These are phyloP conservation scores for Verbascum thapsus DNA, from an alignment of 257 asterid species.

Conservation along the genomic window DNA sequence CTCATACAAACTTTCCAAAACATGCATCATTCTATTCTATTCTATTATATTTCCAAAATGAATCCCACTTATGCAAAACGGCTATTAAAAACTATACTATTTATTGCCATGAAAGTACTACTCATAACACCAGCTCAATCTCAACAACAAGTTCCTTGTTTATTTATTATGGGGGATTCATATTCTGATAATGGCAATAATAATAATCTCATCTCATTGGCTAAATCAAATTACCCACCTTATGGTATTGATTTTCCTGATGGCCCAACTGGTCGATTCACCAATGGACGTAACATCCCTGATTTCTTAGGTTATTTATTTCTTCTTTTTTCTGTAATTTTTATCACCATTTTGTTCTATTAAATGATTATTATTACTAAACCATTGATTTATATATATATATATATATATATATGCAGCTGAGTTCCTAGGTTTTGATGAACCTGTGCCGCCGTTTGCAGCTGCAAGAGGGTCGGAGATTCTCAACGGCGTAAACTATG, in stretches of 20 bases:
- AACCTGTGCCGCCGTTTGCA: slow-evolving; percentile 43
- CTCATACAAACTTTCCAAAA: too few relatives aligned
- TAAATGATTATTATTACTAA: too few relatives aligned
- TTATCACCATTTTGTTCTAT: too few relatives aligned
- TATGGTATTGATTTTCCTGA: slow-evolving; percentile 42
- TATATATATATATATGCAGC: too few relatives aligned
- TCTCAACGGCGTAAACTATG: slow-evolving; percentile 55
- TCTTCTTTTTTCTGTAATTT: too few relatives aligned
- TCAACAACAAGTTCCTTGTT: slow-evolving; percentile 44
- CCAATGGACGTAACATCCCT: slow-evolving; percentile 29
- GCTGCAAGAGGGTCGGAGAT: slow-evolving; percentile 40
- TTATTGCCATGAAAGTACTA: too few relatives aligned
- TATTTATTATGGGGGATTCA: slow-evolving; percentile 41
- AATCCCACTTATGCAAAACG: too few relatives aligned
- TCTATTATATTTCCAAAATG: too few relatives aligned
- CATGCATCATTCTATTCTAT: too few relatives aligned
- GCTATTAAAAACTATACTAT: too few relatives aligned
- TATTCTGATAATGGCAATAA: slow-evolving; percentile 42
- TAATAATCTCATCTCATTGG: slow-evolving; percentile 24
- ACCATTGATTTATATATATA: too few relatives aligned
- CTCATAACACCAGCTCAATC: too few relatives aligned
- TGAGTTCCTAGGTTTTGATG: slow-evolving; percentile 49
- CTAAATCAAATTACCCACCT: slow-evolving; percentile 37
- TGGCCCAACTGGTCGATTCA: slow-evolving; percentile 40
- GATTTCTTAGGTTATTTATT: slow-evolving; percentile 24